Base-by-base conservation (phyloP, 1,284 basidiomycete genomes). In the Grifola frondosa region DNA sequence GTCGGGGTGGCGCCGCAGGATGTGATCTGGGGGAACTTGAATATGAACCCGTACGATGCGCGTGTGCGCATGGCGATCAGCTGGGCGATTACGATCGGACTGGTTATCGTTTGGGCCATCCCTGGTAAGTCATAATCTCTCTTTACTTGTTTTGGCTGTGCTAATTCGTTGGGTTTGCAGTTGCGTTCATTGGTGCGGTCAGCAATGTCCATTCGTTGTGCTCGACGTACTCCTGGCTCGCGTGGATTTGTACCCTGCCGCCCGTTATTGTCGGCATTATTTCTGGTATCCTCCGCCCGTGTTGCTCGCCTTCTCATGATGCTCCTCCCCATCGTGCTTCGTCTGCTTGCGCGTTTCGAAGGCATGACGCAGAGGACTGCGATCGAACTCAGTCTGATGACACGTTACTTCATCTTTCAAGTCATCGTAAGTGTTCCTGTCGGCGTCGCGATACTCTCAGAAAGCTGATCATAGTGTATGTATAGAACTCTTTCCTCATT, bases 351-450 rank as follows among this genome's bases (percentile, higher is more conserved):
- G 11, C 71, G 77, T 22, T 84, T 91, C 48, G 86, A 93, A 64
- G 91, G 91, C 25, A 85, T 90, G 17, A 90, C 91, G 0, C 85
- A 88, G 49, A 71, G 71, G 23, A 90, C 87, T 3, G 86, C 84
- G 6, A 73, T 98, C 44, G 96, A 98, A 60, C 75, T 97, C 17
- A 89, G 88, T 46, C 70, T 97, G 51, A 97, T 97, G 89, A 82
- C 81, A 5, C 79, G 96, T 29, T 97, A 80, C 71, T 97, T 95
- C 72, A 70, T 90, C 44, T 98, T 98, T 80, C 86, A 88, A 69
- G 87, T 96, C 48, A 75, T 96, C 38, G 85, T 88, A 65, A 54
- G 87, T 80, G 4, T 29, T 23, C 20, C 33, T 26, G 11, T 39
- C n/a, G 3, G n/a, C 34, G n/a, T 37, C 22, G 34, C 11, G 12